Percentiles rank a stretch among this genome's conserved stretches.
phyloP scores from a whole-genome alignment of 768 basidiomycete genomes.

The Agaricus bisporus region DNA sequence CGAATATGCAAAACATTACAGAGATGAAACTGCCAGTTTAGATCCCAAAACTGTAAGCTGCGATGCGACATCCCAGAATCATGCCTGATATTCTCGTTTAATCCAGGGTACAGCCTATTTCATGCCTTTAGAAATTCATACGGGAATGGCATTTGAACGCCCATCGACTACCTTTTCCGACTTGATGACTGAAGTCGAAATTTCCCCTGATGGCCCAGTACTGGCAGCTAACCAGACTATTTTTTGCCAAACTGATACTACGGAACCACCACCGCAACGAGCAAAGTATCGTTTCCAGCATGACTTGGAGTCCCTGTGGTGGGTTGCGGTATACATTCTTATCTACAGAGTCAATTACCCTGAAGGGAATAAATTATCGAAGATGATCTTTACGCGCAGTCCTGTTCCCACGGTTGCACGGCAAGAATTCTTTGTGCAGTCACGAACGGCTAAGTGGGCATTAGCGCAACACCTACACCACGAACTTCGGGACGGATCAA shows the following conservation, averaged over 20 bases:
- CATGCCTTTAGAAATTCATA: constrained; percentile 11
- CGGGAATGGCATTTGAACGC: background rate
- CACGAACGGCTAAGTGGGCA: background rate
- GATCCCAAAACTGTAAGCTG: constrained; percentile 2
- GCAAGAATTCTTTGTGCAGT: background rate
- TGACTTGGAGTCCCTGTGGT: constrained; percentile 8
- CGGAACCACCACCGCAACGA: too few species aligned
- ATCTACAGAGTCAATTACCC: background rate
- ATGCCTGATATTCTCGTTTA: background rate
- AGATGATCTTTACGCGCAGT: background rate
- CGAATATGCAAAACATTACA: constrained; percentile 10
- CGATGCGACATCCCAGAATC: background rate
- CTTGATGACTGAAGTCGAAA: too few species aligned
- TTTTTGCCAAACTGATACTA: too few species aligned
- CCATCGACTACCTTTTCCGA: too few species aligned
- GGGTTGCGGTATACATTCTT: constrained; percentile 4
- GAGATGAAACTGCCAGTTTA: background rate
- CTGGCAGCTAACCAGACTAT: too few species aligned
- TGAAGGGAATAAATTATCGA: background rate
- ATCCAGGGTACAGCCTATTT: constrained; percentile 9
- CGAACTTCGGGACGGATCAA: background rate
- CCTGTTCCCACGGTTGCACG: background rate
- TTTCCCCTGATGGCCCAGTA: too few species aligned
- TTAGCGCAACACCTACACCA: background rate
- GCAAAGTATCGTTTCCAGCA: background rate